These are phyloP conservation scores for Chaetomium cochliodes DNA, from an alignment of 495 filamentous ascomycete species.

Conservation along the genomic window DNA sequence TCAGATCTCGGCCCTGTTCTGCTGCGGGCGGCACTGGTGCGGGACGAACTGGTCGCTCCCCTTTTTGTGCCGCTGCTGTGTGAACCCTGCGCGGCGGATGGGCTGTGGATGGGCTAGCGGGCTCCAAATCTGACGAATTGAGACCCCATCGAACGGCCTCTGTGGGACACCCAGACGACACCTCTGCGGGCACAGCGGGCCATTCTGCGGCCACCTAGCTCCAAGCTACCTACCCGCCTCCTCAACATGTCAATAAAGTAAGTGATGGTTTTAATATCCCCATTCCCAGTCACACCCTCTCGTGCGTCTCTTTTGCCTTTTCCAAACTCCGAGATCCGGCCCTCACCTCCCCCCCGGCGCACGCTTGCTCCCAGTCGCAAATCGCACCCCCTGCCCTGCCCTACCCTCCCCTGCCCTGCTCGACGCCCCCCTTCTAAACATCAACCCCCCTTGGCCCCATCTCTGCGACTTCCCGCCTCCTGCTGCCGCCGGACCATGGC, in stretches of 20 bases:
- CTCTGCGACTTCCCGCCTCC: constrained; percentile 9
- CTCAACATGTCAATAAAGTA: constrained; percentile 68
- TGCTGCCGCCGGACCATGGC: constrained; percentile 13
- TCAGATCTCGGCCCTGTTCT: constrained; percentile 33
- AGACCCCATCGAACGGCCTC: constrained; percentile 35
- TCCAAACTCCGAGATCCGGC: background rate
- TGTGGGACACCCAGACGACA: constrained; percentile 35
- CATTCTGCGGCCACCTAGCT: constrained; percentile 41
- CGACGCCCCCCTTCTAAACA: constrained; percentile 26
- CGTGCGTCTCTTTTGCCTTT: constrained; percentile 19
- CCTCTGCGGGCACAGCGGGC: constrained; percentile 30
- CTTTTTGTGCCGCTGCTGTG: constrained; percentile 27
- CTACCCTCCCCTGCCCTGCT: constrained; percentile 20
- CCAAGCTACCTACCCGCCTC: constrained; percentile 35
- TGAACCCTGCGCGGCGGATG: constrained; percentile 32
- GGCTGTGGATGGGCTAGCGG: constrained; percentile 26
- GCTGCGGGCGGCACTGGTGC: constrained; percentile 21
- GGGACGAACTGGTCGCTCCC: constrained; percentile 15
- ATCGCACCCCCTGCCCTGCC: constrained; percentile 9
- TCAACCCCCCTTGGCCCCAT: constrained; percentile 15
- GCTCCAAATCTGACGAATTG: constrained; percentile 34
- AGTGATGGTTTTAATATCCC: constrained; percentile 41
- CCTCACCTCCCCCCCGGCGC: constrained; percentile 17
- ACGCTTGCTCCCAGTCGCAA: constrained; percentile 14
- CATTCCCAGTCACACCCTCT: constrained; percentile 22